A percentile compares a stretch with the other conserved stretches of the same genome.
Conservation (phyloP, 805 yeast genomes). For the Sugiyamaella smithiae region DNA sequence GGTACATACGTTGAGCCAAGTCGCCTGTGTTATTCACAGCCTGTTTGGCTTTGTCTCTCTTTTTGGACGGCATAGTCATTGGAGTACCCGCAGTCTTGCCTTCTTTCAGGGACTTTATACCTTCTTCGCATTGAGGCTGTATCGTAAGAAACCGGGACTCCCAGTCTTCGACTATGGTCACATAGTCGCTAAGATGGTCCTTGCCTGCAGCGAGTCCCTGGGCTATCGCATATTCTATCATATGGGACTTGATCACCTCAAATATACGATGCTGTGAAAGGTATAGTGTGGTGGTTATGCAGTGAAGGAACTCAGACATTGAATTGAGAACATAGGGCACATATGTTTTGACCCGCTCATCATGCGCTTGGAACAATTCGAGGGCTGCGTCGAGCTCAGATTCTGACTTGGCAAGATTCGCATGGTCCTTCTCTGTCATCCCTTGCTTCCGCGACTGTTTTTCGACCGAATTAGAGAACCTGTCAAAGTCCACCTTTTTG, state of each 20-base stretch:
- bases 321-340: constrained; percentile 30
- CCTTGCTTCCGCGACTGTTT: constrained; percentile 29
- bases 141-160: constrained; percentile 28
- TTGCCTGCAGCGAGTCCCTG: constrained; percentile 24
- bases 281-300: constrained; percentile 30
- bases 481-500: constrained; percentile 39
- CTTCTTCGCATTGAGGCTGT: constrained; percentile 30
- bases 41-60: constrained; percentile 24
- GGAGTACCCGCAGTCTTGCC: constrained; percentile 32
- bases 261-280: constrained; percentile 29
- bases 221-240: constrained; percentile 23
- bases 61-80: constrained; percentile 25
- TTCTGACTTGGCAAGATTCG: constrained; percentile 27
- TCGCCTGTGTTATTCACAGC: constrained; percentile 34
- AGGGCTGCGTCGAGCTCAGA: constrained; percentile 32
- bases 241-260: constrained; percentile 24
- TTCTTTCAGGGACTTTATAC: constrained; percentile 22
- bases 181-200: constrained; percentile 15
- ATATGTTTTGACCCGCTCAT: constrained; percentile 28
- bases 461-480: constrained; percentile 32
- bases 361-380: constrained; percentile 31
- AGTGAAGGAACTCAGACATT: constrained; percentile 33
- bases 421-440: constrained; percentile 31
- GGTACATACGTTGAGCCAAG: constrained; percentile 18
- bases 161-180: constrained; percentile 30